Evolutionary conservation across 192 early-diverging fungal genomes (phyloP).

Genomic region (Coemansia interrupta): DNA sequence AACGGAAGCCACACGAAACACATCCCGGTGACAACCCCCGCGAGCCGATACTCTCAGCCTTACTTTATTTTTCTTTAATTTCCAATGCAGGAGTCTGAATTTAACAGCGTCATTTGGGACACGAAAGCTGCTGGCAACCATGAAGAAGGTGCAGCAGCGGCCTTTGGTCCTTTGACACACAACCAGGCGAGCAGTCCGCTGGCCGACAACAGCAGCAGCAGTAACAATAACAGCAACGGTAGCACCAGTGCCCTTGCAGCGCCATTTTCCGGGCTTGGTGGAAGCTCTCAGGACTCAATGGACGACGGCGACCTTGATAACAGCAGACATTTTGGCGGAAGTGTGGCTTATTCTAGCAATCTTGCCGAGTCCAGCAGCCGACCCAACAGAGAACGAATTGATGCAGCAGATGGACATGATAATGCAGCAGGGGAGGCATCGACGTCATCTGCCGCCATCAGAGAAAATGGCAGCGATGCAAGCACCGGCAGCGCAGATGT

Average conservation of each 20-base stretch:
- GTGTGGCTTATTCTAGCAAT: slow-evolving; percentile 35
- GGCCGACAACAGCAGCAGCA: not conserved
- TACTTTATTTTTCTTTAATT: too few relatives aligned
- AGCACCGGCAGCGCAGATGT: slow-evolving; percentile 19
- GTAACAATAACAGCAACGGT: not conserved
- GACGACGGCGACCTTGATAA: slow-evolving; percentile 4
- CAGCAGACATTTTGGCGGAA: slow-evolving; percentile 9
- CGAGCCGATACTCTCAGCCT: too few relatives aligned
- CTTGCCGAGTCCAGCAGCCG: slow-evolving; percentile 13
- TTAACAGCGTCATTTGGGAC: slow-evolving; percentile 53
- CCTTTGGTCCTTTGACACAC: not conserved
- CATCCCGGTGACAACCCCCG: too few relatives aligned
- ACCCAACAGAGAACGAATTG: slow-evolving; percentile 5
- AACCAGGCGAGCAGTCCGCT: slow-evolving; percentile 14
- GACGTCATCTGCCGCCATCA: slow-evolving; percentile 4
- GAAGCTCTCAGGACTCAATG: slow-evolving; percentile 5
- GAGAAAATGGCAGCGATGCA: slow-evolving; percentile 1
- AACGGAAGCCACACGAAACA: too few relatives aligned
- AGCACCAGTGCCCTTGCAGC: slow-evolving; percentile 19
- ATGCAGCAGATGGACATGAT: not conserved
- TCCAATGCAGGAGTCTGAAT: slow-evolving; percentile 48
- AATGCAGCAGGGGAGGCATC: slow-evolving; percentile 3
- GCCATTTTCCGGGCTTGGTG: slow-evolving; percentile 20
- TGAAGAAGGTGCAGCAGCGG: slow-evolving; percentile 10
- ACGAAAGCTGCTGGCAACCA: slow-evolving; percentile 31